Percentiles rank a stretch among this genome's conserved stretches.
phyloP scores from a whole-genome alignment of 441 rosid genomes.

The Codiaeum variegatum region DNA sequence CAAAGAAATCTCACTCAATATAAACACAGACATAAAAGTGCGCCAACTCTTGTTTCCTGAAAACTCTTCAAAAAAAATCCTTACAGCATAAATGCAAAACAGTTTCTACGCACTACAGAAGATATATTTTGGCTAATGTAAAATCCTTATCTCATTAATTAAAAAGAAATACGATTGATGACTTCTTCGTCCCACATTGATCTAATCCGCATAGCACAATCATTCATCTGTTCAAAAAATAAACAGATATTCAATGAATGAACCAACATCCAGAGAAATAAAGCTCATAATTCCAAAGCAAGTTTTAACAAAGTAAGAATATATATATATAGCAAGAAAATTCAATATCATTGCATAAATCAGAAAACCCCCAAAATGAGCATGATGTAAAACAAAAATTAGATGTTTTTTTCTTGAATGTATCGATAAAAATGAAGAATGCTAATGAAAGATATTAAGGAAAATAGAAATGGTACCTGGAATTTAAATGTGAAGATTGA shows the following conservation, averaged over 20 bases:
- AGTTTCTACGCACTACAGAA: neutral
- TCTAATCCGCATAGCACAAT: neutral
- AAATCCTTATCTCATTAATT: neutral
- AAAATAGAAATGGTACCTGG: constrained; percentile 14
- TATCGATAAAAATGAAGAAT: neutral
- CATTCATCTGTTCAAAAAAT: neutral
- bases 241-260: neutral
- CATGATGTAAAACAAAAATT: constrained; percentile 10
- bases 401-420: neutral
- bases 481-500: neutral
- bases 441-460: neutral
- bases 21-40: constrained; percentile 14
- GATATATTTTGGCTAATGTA: too few relatives aligned
- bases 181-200: neutral
- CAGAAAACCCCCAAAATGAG: neutral
- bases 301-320: neutral
- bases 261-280: neutral
- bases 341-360: neutral
- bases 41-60: neutral
- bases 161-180: neutral
- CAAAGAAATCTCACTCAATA: constrained; percentile 4
- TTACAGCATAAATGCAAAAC: neutral
- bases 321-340: neutral
- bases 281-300: neutral
- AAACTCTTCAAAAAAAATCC: constrained; percentile 7